Base-by-base conservation (phyloP, 2,329 filamentous ascomycete species). In the Xylariales sp. region DNA sequence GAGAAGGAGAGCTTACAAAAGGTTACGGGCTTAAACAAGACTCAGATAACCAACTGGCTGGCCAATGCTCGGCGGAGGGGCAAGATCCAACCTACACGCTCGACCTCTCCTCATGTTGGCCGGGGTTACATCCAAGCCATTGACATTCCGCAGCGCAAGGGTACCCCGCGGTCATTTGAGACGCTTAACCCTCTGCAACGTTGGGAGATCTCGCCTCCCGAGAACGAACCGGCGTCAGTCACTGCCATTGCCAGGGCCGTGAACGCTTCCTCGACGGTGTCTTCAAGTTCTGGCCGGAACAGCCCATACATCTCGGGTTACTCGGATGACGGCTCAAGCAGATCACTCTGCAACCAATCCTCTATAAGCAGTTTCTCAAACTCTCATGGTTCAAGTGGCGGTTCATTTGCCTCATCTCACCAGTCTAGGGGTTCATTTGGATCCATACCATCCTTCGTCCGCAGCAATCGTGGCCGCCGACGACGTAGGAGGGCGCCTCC, bases 21-120 rank as follows among this genome's bases (percentile, higher is more conserved):
- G 32, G 76, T 85, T 50, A 95, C 89, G 1, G 88, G 88, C 6
- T 70, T 96, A 28, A 89, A 80, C 57, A 80, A 87, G 52, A 84
- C 75, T 12, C 90, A 96, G 55, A 91, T 95, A 50, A 83, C 83
- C 10, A 95, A 94, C 57, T 95, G 89, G 89, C 78, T 95, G 32
- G 89, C 89, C 42, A 95, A 95, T 60, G 88, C 88, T 40, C 81
- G 89, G 29, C 79, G 89, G 40, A 76, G 89, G 45, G 83, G 86
- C 51, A 95, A 95, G 65, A 80, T 85, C 38, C 78, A 81, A 33
- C 70, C 77, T 2, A 79, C 78, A 32, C 74, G 83, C 46, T 80
- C 78, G 20, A 78, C 74, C 14, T 90, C 87, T 5, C 85, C 88
- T 1, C 78, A 83, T 48, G 66, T 83, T 31, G 74, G 78, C 18